Evolutionary conservation across 495 filamentous ascomycete species (phyloP).

Genomic region (Daldinia childiae): DNA sequence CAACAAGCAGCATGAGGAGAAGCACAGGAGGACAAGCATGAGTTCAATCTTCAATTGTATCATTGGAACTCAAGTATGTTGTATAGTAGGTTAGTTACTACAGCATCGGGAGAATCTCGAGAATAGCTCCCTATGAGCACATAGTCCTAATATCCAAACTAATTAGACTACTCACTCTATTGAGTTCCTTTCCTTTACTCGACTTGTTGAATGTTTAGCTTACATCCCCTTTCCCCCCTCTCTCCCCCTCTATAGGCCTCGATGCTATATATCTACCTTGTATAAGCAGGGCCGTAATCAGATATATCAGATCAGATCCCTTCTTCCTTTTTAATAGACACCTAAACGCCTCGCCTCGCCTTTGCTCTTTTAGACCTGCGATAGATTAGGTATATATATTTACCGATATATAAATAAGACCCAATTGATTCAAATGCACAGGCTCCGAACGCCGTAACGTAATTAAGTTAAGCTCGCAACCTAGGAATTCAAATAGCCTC

Average conservation of each 20-base stretch:
- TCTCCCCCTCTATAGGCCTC: not conserved
- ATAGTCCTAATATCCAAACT: conserved; percentile 8
- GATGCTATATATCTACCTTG: not conserved
- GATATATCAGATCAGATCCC: not conserved
- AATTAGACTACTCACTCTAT: conserved; percentile 3
- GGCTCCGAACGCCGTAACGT: conserved; percentile 1
- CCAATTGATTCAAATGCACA: not conserved
- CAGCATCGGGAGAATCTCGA: not conserved
- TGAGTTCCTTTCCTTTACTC: not conserved
- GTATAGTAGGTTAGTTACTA: not conserved
- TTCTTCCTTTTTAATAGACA: conserved; percentile 3
- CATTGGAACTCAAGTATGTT: conserved; percentile 3
- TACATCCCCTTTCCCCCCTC: too few relatives aligned
- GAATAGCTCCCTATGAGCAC: not conserved
- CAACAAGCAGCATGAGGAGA: conserved; percentile 23
- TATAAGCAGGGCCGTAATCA: not conserved
- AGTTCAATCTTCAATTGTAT: conserved; percentile 6
- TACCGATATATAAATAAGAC: not conserved
- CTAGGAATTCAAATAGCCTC: not conserved
- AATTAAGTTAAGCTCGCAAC: not conserved
- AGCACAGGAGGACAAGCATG: conserved; percentile 7
- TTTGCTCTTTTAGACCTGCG: conserved; percentile 12
- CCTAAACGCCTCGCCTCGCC: conserved; percentile 21
- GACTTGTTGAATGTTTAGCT: not conserved
- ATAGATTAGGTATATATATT: conserved; percentile 1